phyloP scores from a whole-genome alignment of 23 red algal genomes.

The Cyanidiococcus yangmingshanensis region DNA sequence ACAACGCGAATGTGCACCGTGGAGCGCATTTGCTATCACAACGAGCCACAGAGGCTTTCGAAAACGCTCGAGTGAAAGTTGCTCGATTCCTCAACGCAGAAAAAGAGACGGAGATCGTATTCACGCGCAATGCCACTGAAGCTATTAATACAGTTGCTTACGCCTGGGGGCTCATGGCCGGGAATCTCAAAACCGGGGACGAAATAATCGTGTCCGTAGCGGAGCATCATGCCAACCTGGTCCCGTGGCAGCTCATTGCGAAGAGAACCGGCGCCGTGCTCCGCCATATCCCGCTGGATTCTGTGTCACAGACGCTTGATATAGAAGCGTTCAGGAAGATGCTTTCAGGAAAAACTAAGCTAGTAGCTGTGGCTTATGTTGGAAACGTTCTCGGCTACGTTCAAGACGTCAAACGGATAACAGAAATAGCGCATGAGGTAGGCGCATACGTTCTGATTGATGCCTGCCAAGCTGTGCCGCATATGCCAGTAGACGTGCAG shows the following conservation, averaged over 20 bases:
- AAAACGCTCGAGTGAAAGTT: slow-evolving; percentile 51
- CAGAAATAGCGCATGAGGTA: slow-evolving; percentile 31
- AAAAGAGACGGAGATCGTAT: slow-evolving; percentile 66
- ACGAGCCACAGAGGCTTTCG: slow-evolving; percentile 79
- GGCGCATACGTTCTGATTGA: slow-evolving; percentile 78
- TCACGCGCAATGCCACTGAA: slow-evolving; percentile 91
- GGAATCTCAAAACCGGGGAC: slow-evolving; percentile 63
- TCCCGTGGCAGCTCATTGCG: slow-evolving; percentile 95
- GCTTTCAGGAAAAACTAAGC: slow-evolving; percentile 42
- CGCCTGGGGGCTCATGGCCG: slow-evolving; percentile 45
- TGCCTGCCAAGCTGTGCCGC: slow-evolving; percentile 90
- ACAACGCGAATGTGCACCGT: slow-evolving; percentile 95
- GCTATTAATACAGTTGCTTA: slow-evolving; percentile 90
- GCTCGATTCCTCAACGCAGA: slow-evolving; percentile 51
- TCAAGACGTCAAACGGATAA: slow-evolving; percentile 52
- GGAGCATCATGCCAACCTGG: slow-evolving; percentile 98
- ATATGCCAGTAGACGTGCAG: slow-evolving; percentile 91
- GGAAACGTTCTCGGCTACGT: slow-evolving; percentile 85
- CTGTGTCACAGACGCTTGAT: slow-evolving; percentile 30
- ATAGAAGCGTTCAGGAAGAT: slow-evolving; percentile 31
- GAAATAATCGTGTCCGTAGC: slow-evolving; percentile 70
- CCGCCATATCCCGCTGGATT: slow-evolving; percentile 38
- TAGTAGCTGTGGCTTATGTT: slow-evolving; percentile 79
- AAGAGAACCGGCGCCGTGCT: slow-evolving; percentile 48
- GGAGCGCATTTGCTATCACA: slow-evolving; percentile 84